Conservation (phyloP, 2,329 filamentous ascomycete species). For the Davidsoniella australis region DNA sequence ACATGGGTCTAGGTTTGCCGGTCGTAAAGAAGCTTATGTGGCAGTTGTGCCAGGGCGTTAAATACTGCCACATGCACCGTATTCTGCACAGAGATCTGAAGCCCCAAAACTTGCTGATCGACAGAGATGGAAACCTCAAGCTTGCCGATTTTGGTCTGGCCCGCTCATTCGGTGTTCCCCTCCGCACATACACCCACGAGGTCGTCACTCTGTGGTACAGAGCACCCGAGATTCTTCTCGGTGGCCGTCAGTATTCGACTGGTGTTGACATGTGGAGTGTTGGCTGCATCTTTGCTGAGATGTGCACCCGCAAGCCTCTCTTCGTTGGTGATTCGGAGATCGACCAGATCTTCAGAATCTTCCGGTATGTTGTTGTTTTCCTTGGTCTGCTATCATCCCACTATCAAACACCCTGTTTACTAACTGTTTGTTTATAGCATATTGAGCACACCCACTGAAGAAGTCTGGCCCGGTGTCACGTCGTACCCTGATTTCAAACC, state of each 20-base stretch:
- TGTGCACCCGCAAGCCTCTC: constrained; percentile 84
- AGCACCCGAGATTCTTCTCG: constrained; percentile 75
- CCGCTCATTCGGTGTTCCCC: constrained; percentile 75
- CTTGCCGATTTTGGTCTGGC: constrained; percentile 81
- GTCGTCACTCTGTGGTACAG: constrained; percentile 92
- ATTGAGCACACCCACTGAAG: constrained; percentile 69
- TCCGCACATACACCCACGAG: constrained; percentile 87
- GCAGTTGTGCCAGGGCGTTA: constrained; percentile 68
- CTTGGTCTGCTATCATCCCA: no score
- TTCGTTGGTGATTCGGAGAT: constrained; percentile 74
- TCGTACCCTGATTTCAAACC: constrained; percentile 87
- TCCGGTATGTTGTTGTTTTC: constrained; percentile 36
- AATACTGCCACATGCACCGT: constrained; percentile 78
- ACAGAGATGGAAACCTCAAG: constrained; percentile 76
- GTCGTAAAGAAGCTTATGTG: constrained; percentile 91
- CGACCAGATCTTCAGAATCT: constrained; percentile 34
- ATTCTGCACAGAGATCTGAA: constrained; percentile 80
- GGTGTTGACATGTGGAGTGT: constrained; percentile 95
- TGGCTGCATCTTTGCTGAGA: constrained; percentile 88
- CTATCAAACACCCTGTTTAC: neutral
- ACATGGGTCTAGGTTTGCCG: constrained; percentile 55
- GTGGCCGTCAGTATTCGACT: constrained; percentile 81
- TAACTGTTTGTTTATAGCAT: constrained; percentile 20
- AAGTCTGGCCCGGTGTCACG: constrained; percentile 79
- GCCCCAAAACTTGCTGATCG: constrained; percentile 77